These are phyloP conservation scores for Dipodascus geniculatus DNA, from an alignment of 805 yeast species.

Conservation along the genomic window DNA sequence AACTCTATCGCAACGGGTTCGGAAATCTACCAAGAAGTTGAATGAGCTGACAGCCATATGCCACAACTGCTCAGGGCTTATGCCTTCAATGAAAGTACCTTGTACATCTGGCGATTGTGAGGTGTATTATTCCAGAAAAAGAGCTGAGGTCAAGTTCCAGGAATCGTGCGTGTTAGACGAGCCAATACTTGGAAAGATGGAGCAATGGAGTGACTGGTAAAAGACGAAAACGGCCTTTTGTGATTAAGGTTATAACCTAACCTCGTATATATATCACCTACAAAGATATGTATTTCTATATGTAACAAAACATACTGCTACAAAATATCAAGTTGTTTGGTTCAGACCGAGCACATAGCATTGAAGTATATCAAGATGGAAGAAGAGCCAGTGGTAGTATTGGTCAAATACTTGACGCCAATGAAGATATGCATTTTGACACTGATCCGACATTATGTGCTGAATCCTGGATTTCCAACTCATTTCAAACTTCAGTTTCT, in stretches of 20 bases:
- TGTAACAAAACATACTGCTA: not conserved
- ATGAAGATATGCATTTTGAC: not conserved
- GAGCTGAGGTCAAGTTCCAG: constrained; percentile 26
- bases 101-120: constrained; percentile 61
- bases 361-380: too few species aligned
- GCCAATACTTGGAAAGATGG: not conserved
- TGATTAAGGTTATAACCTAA: not conserved
- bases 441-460: not conserved
- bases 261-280: not conserved
- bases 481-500: not conserved
- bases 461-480: not conserved
- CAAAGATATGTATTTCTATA: too few species aligned
- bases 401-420: not conserved
- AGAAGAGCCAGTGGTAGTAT: not conserved
- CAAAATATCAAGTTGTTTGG: not conserved
- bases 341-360: too few species aligned
- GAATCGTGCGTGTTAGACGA: not conserved
- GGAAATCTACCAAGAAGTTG: constrained; percentile 2
- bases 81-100: constrained; percentile 22
- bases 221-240: not conserved
- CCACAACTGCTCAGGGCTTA: constrained; percentile 21
- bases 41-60: constrained; percentile 19
- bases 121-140: constrained; percentile 42
- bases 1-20: constrained; percentile 11
- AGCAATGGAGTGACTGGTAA: too few species aligned